Base-by-base conservation (phyloP, 352 stramenopile species). In the Globisporangium alternatum region DNA sequence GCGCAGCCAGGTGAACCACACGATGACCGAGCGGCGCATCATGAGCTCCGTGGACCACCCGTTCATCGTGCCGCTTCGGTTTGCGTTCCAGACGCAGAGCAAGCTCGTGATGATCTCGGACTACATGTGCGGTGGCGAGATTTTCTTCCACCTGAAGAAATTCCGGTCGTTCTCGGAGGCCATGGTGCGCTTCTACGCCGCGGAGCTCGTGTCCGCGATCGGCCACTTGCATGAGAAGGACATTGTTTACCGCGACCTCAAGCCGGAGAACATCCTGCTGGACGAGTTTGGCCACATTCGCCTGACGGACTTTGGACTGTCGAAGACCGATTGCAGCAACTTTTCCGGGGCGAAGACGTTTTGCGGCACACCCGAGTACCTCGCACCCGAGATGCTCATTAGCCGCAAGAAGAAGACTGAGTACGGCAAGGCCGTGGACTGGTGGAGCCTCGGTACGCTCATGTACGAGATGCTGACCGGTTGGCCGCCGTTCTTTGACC, bases 51-150 rank as follows among this genome's bases (percentile, higher is more conserved):
- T 95, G 44, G 81, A 97, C 65, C 96, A 99, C 75, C 95, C 97
- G 28, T 99, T 99, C 76, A 97, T 99, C 45, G 97, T 99, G 51
- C 92, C 91, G 49, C 77, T 99, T 21, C 89, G 96, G 39, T 97
- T 91, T 64, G 88, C 90, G 47, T 97, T 97, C 71, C 90, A 97
- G 74, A 97, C 90, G 17, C 75, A 87, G 30, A 93, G 75, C 64
- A 97, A 97, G 67, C 85, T 97, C 33, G 91, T 97, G 62, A 94
- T 97, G 84, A 82, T 97, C 39, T 96, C 83, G 17, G 88, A 96
- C 62, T 97, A 96, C 60, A 94, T 88, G 70, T 94, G 83, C 51
- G 90, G 90, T 30, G 90, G 90, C 35, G 90, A 97, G 71, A 93
- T 97, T 53, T 97, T 97, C 70, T 96, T 96, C 71, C 89, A 97